Percentiles rank a stretch among this genome's conserved stretches.
phyloP scores from a whole-genome alignment of 2,329 filamentous ascomycete species.

The Exophiala lecanii-corni region DNA sequence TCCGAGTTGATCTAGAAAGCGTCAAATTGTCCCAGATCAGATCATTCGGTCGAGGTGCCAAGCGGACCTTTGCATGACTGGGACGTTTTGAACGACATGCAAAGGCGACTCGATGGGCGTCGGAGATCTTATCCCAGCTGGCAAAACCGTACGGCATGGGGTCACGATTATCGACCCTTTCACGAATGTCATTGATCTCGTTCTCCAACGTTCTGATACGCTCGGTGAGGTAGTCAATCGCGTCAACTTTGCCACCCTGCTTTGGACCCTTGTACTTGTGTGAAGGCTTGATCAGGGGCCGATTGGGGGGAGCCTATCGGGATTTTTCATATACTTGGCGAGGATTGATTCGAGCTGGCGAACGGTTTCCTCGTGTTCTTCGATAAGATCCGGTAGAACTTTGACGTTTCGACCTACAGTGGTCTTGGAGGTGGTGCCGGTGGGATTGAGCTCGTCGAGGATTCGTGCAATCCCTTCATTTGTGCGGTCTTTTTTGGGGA shows the following conservation, averaged over 20 bases:
- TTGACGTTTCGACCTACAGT: constrained; percentile 90
- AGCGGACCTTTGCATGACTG: constrained; percentile 66
- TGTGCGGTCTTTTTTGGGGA: constrained; percentile 68
- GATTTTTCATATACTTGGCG: constrained; percentile 86
- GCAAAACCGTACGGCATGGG: constrained; percentile 91
- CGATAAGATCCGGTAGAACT: constrained; percentile 77
- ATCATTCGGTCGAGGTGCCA: constrained; percentile 84
- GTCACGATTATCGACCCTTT: constrained; percentile 78
- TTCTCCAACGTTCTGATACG: constrained; percentile 78
- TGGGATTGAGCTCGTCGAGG: constrained; percentile 73
- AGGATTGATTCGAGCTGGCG: constrained; percentile 76
- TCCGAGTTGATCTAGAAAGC: constrained; percentile 62
- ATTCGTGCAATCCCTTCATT: constrained; percentile 86
- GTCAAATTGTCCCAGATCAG: constrained; percentile 94
- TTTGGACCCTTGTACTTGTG: constrained; percentile 60
- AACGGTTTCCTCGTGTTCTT: constrained; percentile 75
- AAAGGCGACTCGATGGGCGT: constrained; percentile 84
- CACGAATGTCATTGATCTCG: constrained; percentile 77
- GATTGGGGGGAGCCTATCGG: constrained; percentile 70
- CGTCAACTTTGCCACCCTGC: constrained; percentile 74
- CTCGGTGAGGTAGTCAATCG: constrained; percentile 86
- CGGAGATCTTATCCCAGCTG: constrained; percentile 81
- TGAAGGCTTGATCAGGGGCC: constrained; percentile 74
- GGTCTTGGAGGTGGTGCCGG: constrained; percentile 71
- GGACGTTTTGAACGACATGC: constrained; percentile 75